phyloP scores from a whole-genome alignment of 139 green algal genomes.

The Chlorella sp. region DNA sequence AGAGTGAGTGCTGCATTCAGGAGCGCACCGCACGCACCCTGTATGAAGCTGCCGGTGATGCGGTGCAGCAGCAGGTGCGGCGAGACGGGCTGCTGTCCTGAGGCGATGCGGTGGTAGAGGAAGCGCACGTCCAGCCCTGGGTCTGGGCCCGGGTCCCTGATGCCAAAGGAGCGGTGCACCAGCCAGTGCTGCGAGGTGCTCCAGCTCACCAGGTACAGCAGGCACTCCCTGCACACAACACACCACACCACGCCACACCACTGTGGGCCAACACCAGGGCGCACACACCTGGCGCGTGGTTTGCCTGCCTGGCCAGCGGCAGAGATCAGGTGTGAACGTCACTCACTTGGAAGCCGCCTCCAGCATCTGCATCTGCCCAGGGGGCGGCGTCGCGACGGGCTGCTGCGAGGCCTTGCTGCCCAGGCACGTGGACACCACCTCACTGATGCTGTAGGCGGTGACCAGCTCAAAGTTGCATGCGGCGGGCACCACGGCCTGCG shows the following conservation, averaged over 20 bases:
- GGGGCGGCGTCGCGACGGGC: not conserved
- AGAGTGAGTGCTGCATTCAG: no score
- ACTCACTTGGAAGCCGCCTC: conserved; percentile 3
- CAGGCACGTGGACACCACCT: conserved; percentile 11
- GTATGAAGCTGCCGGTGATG: not conserved
- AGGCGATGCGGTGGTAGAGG: conserved; percentile 5
- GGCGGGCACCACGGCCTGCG: not conserved
- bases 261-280: no score
- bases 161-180: conserved; percentile 1
- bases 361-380: conserved; percentile 8
- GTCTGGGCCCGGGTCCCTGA: not conserved
- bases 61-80: conserved; percentile 26
- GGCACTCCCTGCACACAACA: not conserved
- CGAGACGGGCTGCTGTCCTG: conserved; percentile 9
- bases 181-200: not conserved
- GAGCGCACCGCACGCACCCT: no score
- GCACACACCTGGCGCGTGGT: no score
- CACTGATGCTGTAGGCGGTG: not conserved
- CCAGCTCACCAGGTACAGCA: not conserved
- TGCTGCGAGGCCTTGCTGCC: no score
- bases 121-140: not conserved
- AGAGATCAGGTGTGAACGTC: no score
- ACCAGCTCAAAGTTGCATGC: conserved; percentile 5
- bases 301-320: no score
- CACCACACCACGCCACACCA: no score